Evolutionary conservation across 2,329 filamentous ascomycete species (phyloP).

Genomic region (Apiospora koreana): DNA sequence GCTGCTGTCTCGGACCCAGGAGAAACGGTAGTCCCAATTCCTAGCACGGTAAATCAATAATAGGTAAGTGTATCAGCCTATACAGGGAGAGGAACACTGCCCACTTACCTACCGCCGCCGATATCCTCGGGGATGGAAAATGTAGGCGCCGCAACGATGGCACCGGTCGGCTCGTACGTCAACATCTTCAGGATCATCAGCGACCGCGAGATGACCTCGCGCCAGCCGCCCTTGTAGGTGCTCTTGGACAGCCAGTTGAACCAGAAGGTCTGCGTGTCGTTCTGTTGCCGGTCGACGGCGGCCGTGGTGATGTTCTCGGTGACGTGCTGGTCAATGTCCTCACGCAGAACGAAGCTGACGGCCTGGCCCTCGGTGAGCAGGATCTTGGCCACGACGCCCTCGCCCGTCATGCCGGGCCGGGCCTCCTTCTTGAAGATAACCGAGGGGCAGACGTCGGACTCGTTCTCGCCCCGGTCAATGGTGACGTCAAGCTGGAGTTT

Average conservation of each 20-base stretch:
- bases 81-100: neutral
- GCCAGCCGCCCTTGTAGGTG: constrained; percentile 71
- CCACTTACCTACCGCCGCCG: constrained; percentile 55
- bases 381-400: constrained; percentile 63
- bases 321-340: constrained; percentile 59
- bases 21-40: constrained; percentile 76
- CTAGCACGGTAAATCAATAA: constrained; percentile 29
- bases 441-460: constrained; percentile 47
- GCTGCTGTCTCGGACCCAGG: constrained; percentile 75
- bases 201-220: constrained; percentile 70
- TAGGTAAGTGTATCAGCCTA: neutral
- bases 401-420: constrained; percentile 54
- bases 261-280: constrained; percentile 73
- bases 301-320: constrained; percentile 58
- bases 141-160: constrained; percentile 74
- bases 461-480: constrained; percentile 59
- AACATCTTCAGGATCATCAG: constrained; percentile 75
- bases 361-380: constrained; percentile 65
- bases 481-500: constrained; percentile 69
- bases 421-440: constrained; percentile 58
- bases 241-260: constrained; percentile 71
- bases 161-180: constrained; percentile 77
- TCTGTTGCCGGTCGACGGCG: constrained; percentile 63
- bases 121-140: constrained; percentile 78
- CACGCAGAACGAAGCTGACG: constrained; percentile 68